These are phyloP conservation scores for Debaryomyces sp. DNA, from an alignment of 1,139 yeast genomes.

Conservation along the genomic window DNA sequence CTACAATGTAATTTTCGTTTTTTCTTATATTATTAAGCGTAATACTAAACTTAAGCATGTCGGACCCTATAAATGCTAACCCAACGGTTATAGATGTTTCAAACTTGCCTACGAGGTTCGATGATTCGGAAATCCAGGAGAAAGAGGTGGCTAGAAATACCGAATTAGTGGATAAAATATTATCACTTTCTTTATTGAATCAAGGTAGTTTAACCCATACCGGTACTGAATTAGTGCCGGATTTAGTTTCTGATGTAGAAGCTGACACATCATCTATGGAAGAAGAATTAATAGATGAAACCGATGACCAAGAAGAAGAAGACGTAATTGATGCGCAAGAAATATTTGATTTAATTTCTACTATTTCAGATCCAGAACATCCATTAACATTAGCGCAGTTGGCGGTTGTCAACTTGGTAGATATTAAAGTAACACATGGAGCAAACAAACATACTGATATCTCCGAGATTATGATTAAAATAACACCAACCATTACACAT, in stretches of 20 bases:
- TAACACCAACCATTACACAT: conserved; percentile 97
- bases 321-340: conserved; percentile 76
- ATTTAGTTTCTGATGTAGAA: conserved; percentile 29
- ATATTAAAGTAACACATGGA: conserved; percentile 69
- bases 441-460: conserved; percentile 50
- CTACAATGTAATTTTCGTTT: background rate
- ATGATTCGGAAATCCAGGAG: conserved; percentile 23
- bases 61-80: conserved; percentile 88
- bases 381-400: conserved; percentile 93
- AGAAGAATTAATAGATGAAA: conserved; percentile 16
- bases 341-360: conserved; percentile 68
- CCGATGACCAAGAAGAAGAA: conserved; percentile 42
- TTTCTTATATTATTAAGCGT: background rate
- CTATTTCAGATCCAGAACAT: conserved; percentile 97
- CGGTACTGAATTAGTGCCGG: conserved; percentile 21
- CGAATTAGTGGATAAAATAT: conserved; percentile 20
- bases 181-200: conserved; percentile 26
- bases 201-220: background rate
- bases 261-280: conserved; percentile 19
- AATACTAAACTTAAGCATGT: conserved; percentile 29
- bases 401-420: conserved; percentile 86
- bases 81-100: conserved; percentile 82
- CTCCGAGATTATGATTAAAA: conserved; percentile 77
- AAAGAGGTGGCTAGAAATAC: conserved; percentile 9
- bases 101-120: conserved; percentile 69